A percentile compares a stretch with the other conserved stretches of the same genome.
These are phyloP conservation scores for Oryza brachyantha DNA, from an alignment of 176 grass and related monocot species.

Conservation along the genomic window DNA sequence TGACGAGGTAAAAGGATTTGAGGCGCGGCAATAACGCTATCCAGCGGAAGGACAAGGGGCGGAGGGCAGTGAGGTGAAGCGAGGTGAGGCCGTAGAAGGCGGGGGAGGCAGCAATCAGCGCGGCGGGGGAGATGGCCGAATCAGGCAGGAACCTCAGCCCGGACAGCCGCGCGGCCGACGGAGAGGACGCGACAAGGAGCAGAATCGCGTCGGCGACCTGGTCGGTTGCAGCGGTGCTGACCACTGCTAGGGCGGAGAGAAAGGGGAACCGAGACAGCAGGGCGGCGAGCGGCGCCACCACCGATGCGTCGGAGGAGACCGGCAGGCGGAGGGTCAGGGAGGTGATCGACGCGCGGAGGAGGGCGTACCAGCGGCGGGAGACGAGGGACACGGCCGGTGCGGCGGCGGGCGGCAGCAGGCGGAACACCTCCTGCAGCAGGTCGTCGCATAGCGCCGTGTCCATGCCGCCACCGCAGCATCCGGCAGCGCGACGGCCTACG, in stretches of 20 bases:
- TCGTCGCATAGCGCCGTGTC: conserved; percentile 79
- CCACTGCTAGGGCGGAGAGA: conserved; percentile 60
- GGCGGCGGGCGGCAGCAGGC: conserved; percentile 50
- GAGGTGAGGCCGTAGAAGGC: conserved; percentile 51
- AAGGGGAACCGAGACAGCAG: conserved; percentile 67
- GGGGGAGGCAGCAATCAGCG: conserved; percentile 38
- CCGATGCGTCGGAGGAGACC: neutral
- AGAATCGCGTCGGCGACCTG: conserved; percentile 41
- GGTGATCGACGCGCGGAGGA: conserved; percentile 60
- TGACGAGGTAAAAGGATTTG: conserved; percentile 70
- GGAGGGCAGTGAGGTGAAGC: conserved; percentile 62
- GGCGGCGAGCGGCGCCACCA: conserved; percentile 29
- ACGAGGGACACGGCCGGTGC: conserved; percentile 68
- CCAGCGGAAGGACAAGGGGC: conserved; percentile 59
- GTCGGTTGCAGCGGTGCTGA: neutral
- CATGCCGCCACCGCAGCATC: neutral
- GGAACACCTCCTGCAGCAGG: conserved; percentile 78
- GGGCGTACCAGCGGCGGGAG: conserved; percentile 74
- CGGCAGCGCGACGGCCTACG: conserved; percentile 1
- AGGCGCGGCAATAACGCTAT: conserved; percentile 52
- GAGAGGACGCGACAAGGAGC: conserved; percentile 42
- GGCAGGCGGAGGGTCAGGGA: conserved; percentile 62
- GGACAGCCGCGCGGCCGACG: conserved; percentile 41
- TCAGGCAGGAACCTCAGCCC: conserved; percentile 55
- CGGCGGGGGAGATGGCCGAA: conserved; percentile 43